These are phyloP conservation scores for Daldinia grandis DNA, from an alignment of 495 filamentous ascomycete species.

Conservation along the genomic window DNA sequence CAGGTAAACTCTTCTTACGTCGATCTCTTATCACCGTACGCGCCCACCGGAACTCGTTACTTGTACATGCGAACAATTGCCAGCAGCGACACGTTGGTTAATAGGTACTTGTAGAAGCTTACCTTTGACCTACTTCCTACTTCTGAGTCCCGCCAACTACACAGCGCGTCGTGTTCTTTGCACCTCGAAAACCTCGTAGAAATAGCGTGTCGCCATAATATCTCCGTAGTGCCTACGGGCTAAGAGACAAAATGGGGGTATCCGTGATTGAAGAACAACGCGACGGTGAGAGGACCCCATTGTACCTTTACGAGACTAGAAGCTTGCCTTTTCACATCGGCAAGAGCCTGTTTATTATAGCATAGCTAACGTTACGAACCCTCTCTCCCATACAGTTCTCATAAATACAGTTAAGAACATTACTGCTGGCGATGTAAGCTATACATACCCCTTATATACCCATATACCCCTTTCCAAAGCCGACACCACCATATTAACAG, in stretches of 20 bases:
- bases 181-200: not conserved
- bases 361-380: constrained; percentile 24
- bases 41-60: not conserved
- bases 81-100: not conserved
- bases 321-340: constrained; percentile 1
- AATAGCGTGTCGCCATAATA: constrained; percentile 2
- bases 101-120: constrained; percentile 15
- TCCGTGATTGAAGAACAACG: constrained; percentile 55
- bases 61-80: constrained; percentile 7
- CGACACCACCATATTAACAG: constrained; percentile 19
- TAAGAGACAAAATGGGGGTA: constrained; percentile 47
- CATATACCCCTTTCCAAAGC: constrained; percentile 21
- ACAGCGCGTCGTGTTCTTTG: not conserved
- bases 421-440: constrained; percentile 61
- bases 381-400: constrained; percentile 49
- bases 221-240: constrained; percentile 26
- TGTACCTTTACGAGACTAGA: constrained; percentile 10
- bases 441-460: constrained; percentile 7
- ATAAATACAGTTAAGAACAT: constrained; percentile 64
- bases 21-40: not conserved
- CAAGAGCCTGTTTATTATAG: not conserved
- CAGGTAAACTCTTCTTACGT: not conserved
- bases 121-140: not conserved
- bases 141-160: not conserved
- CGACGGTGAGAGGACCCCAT: constrained; percentile 48